phyloP scores from a whole-genome alignment of 108 stramenopile genomes.

The Ochromonas danica region DNA sequence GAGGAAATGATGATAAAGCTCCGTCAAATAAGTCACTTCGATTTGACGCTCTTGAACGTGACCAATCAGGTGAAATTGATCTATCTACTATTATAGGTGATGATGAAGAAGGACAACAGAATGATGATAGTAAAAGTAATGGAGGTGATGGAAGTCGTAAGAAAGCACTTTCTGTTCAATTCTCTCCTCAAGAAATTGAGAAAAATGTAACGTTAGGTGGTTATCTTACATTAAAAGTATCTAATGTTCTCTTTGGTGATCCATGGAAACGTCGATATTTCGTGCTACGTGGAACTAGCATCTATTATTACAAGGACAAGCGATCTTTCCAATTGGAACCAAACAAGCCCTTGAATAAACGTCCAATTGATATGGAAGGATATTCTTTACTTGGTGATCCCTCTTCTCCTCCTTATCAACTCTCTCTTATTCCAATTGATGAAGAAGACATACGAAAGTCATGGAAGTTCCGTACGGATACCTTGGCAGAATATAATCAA shows the following conservation, averaged over 20 bases:
- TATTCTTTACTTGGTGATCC: neutral
- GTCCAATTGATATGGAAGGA: conserved; percentile 6
- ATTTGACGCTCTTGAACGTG: neutral
- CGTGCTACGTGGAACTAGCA: neutral
- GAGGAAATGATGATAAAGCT: neutral
- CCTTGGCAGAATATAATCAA: neutral
- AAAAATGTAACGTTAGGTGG: neutral
- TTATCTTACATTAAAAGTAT: neutral
- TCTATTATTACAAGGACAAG: conserved; percentile 37
- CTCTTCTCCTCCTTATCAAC: neutral
- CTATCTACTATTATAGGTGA: neutral
- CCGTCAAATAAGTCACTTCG: neutral
- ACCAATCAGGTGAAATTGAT: neutral
- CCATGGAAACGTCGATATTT: conserved; percentile 21
- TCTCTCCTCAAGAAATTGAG: neutral
- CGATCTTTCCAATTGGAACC: neutral
- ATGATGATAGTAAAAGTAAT: neutral
- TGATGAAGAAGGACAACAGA: neutral
- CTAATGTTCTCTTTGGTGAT: neutral
- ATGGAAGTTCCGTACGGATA: conserved; percentile 7
- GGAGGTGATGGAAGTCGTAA: neutral
- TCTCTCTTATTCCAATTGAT: conserved; percentile 1
- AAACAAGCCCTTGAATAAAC: neutral
- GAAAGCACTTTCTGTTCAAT: neutral
- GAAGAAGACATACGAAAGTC: conserved; percentile 20